These are phyloP conservation scores for Trichosporon sp. DNA, from an alignment of 1,284 basidiomycete species.

Conservation along the genomic window DNA sequence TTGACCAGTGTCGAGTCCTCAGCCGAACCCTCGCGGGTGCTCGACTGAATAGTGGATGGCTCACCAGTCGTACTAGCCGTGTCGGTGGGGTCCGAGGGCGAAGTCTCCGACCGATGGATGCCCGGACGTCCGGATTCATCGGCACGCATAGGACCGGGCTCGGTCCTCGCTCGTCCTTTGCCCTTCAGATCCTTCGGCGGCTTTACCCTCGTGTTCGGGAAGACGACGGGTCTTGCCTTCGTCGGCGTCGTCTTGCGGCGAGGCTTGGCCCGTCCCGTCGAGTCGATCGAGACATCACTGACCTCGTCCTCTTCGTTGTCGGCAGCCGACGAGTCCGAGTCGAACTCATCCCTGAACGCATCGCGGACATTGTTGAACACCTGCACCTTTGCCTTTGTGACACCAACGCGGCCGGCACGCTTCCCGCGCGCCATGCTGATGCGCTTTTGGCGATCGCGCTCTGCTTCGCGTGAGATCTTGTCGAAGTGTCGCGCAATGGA, in stretches of 20 bases:
- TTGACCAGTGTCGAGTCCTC: not conserved
- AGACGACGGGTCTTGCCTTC: not conserved
- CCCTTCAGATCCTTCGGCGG: not conserved
- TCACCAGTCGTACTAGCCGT: not conserved
- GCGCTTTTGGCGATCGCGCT: constrained; percentile 52
- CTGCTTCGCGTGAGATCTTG: constrained; percentile 51
- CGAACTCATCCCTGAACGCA: constrained; percentile 79
- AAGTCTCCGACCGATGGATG: not conserved
- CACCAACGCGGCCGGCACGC: constrained; percentile 85
- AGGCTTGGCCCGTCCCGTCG: constrained; percentile 19
- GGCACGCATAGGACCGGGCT: not conserved
- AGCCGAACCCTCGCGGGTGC: not conserved
- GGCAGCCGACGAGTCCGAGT: constrained; percentile 68
- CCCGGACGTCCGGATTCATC: not conserved
- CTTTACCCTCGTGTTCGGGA: not conserved
- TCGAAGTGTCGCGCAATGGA: constrained; percentile 55
- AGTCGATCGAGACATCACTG: constrained; percentile 39
- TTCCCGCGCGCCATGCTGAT: constrained; percentile 61
- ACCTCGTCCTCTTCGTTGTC: constrained; percentile 65
- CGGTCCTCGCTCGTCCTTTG: not conserved
- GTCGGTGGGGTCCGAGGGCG: not conserved
- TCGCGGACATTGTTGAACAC: constrained; percentile 88
- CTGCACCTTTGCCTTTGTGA: constrained; percentile 81
- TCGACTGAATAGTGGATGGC: not conserved
- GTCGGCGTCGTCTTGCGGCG: constrained; percentile 21